A percentile compares a stretch with the other conserved stretches of the same genome.
These are phyloP conservation scores for Podaxis sp. DNA, from an alignment of 768 basidiomycete genomes.

Conservation along the genomic window DNA sequence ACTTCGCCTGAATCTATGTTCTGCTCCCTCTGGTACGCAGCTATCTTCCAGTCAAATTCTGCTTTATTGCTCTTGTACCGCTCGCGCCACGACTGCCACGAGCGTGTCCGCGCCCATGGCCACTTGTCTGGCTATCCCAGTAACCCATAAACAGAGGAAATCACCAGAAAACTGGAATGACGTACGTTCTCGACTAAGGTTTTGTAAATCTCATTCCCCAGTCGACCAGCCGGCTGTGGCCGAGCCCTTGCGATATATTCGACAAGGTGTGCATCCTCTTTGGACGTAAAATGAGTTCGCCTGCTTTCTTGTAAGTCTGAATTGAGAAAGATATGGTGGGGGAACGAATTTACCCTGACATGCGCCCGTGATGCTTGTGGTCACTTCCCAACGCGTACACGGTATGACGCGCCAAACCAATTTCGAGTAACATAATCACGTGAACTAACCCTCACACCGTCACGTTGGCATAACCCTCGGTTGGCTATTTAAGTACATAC, in stretches of 20 bases:
- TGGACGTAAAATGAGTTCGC: neutral
- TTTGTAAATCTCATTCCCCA: neutral
- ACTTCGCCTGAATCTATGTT: neutral
- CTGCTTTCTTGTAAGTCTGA: neutral
- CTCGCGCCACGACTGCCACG: conserved; percentile 64
- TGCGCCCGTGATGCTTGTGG: neutral
- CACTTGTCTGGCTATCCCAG: conserved; percentile 40
- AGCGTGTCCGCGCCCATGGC: conserved; percentile 50
- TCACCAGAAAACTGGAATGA: neutral
- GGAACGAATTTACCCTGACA: neutral
- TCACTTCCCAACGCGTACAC: neutral
- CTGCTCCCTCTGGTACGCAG: conserved; percentile 28
- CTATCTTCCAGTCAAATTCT: conserved; percentile 44
- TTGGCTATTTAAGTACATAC: too few species aligned
- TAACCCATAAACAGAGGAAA: neutral
- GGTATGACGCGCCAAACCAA: neutral
- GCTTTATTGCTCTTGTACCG: conserved; percentile 48
- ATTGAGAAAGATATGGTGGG: neutral
- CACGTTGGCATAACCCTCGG: too few species aligned
- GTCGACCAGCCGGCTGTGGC: neutral
- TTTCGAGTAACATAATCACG: neutral
- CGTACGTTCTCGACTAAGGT: neutral
- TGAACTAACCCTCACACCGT: neutral
- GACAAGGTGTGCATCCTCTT: neutral
- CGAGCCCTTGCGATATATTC: neutral